Conservation (phyloP, 352 stramenopile genomes). For the Phytophthora sansomeana region DNA sequence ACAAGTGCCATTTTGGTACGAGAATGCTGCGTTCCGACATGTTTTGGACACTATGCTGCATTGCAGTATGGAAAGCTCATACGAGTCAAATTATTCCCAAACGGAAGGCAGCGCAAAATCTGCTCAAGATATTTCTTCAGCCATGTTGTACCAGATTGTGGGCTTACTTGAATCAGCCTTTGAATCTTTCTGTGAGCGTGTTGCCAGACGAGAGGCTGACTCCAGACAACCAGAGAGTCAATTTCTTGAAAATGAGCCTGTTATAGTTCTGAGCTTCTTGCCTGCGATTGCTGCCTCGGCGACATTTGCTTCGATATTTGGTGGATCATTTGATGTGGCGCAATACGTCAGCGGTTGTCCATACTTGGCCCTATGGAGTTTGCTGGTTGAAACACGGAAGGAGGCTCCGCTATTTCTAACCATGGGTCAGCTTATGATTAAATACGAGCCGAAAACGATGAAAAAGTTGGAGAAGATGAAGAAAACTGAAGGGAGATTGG, state of each 20-base stretch:
- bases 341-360: constrained; percentile 78
- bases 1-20: constrained; percentile 82
- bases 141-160: constrained; percentile 52
- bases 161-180: constrained; percentile 48
- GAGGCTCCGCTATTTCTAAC: constrained; percentile 72
- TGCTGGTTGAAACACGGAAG: constrained; percentile 81
- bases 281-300: constrained; percentile 49
- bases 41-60: constrained; percentile 72
- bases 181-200: constrained; percentile 41
- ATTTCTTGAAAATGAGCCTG: constrained; percentile 41
- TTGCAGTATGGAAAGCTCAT: constrained; percentile 64
- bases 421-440: constrained; percentile 75
- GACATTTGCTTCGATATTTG: constrained; percentile 74
- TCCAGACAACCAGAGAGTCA: constrained; percentile 40
- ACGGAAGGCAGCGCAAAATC: background rate
- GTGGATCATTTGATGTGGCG: constrained; percentile 59
- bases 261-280: constrained; percentile 72
- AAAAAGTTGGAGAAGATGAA: constrained; percentile 86
- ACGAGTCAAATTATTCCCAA: constrained; percentile 9
- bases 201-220: constrained; percentile 43
- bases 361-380: constrained; percentile 66
- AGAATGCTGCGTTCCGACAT: constrained; percentile 73
- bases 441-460: constrained; percentile 80
- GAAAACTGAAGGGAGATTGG: constrained; percentile 65
- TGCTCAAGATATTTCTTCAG: background rate